Conservation (phyloP, 2,329 filamentous ascomycete species). For the Zasmidium angulare region DNA sequence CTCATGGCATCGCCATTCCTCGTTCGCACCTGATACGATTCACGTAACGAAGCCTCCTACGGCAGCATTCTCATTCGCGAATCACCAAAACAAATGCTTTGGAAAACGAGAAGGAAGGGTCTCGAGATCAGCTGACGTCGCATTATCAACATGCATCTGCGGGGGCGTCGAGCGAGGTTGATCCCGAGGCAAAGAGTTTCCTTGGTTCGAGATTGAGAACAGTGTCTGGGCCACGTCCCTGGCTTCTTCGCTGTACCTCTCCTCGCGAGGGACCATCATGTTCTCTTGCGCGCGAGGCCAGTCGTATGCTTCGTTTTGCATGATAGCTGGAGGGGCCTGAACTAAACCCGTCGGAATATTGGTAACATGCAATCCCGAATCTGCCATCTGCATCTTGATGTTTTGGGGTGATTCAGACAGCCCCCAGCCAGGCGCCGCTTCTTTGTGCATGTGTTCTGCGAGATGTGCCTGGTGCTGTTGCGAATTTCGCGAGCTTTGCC, state of each 20-base stretch:
- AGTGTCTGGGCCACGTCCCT: constrained; percentile 23
- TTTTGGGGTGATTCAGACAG: not conserved
- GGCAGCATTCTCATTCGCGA: not conserved
- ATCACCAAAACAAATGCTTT: constrained; percentile 25
- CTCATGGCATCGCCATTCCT: too few relatives aligned
- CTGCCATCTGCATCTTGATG: not conserved
- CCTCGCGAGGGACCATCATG: not conserved
- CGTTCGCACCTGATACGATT: too few relatives aligned
- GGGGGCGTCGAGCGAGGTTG: not conserved
- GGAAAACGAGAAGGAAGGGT: constrained; percentile 16
- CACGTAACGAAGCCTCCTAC: too few relatives aligned
- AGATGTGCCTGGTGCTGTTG: not conserved
- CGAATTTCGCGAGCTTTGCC: constrained; percentile 16
- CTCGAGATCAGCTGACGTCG: constrained; percentile 1
- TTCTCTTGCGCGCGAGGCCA: not conserved
- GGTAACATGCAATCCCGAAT: not conserved
- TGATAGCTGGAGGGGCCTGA: not conserved
- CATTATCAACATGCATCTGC: not conserved
- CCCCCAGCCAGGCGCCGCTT: not conserved
- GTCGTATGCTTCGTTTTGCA: not conserved
- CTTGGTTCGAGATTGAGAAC: constrained; percentile 22
- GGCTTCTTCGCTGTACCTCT: constrained; percentile 24
- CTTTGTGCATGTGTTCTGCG: not conserved
- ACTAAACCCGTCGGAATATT: not conserved
- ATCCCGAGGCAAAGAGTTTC: constrained; percentile 3